Base-by-base conservation (phyloP, 2,329 filamentous ascomycete genomes). In the Penicillium expansum region DNA sequence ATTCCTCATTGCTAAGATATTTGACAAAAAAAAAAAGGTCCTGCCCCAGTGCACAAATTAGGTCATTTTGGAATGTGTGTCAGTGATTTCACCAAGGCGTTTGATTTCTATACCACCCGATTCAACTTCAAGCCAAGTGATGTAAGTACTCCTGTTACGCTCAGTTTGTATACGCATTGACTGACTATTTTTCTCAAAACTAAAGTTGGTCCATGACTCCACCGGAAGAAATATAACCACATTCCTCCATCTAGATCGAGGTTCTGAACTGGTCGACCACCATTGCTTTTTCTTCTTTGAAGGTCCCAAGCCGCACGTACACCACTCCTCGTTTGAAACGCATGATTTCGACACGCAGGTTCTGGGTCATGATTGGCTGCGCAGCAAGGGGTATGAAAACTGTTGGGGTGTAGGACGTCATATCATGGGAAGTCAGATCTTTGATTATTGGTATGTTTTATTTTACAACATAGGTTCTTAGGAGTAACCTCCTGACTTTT, bases 371-470 rank as follows among this genome's bases (percentile, higher is more conserved):
- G 16, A 51, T 7, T 51, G 38, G 20, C 50, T 59, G 3, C 37
- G 20, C 14, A 51, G 41, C 6, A 57, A 57, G 32, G 54, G 54
- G 2, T 59, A 42, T 16, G 44, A 41, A 11, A 33, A 29, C 16
- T 42, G 52, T 18, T 59, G 57, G 57, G 57, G 57, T 6, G 49
- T 59, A 7, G 57, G 57, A 18, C 44, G 57, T 5, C 57, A 59
- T 45, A 41, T 59, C 24, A 39, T 57, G 24, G 57, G 57, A 3
- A 57, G 54, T 16, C 57, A 59, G 30, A 54, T 59, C n/a, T 59
- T 59, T 44, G 57, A 59, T 38, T 59, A 59, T 24, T 59, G 57
- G 57, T 53, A 53, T 18, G 22, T 48, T 16, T 38, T 29, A 1
- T 20, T 18, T 8, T 45, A 8, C 13, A 48, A 2, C 16, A n/a